phyloP scores from a whole-genome alignment of 106 monocot species.

The Agapanthus africanus region DNA sequence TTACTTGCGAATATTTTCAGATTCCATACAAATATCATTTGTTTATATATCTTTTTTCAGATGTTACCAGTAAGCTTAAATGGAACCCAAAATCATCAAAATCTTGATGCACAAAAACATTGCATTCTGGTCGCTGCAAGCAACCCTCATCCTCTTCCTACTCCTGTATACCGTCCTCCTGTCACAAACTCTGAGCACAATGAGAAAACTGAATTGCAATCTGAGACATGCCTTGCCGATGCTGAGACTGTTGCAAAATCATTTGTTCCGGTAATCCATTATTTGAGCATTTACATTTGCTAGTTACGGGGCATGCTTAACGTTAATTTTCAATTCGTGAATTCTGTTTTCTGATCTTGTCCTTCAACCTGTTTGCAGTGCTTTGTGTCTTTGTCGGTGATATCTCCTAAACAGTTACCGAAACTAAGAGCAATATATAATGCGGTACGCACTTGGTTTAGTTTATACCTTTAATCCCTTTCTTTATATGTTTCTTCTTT shows the following conservation, averaged over 20 bases:
- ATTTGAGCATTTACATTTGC: background rate
- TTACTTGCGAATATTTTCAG: too few species aligned
- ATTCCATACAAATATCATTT: too few species aligned
- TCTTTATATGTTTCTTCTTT: background rate
- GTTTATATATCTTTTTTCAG: slow-evolving; percentile 26
- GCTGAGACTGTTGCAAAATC: slow-evolving; percentile 89
- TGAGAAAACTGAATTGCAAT: slow-evolving; percentile 34
- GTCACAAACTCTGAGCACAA: slow-evolving; percentile 28
- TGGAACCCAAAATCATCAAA: slow-evolving; percentile 36
- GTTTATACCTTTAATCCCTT: background rate
- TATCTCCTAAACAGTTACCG: slow-evolving; percentile 89
- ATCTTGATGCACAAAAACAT: slow-evolving; percentile 67
- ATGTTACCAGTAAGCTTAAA: slow-evolving; percentile 40
- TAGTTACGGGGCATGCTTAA: too few species aligned
- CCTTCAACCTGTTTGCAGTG: slow-evolving; percentile 38
- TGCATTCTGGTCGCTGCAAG: slow-evolving; percentile 89
- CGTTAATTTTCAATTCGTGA: too few species aligned
- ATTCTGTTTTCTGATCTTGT: background rate
- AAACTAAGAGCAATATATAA: slow-evolving; percentile 76
- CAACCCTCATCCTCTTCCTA: slow-evolving; percentile 82
- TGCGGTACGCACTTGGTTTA: slow-evolving; percentile 49
- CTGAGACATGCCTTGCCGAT: slow-evolving; percentile 66
- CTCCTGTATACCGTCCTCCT: slow-evolving; percentile 55
- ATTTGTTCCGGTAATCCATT: slow-evolving; percentile 53
- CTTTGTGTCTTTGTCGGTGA: slow-evolving; percentile 68